phyloP scores from a whole-genome alignment of 441 rosid species.

The Corymbia calophylla region DNA sequence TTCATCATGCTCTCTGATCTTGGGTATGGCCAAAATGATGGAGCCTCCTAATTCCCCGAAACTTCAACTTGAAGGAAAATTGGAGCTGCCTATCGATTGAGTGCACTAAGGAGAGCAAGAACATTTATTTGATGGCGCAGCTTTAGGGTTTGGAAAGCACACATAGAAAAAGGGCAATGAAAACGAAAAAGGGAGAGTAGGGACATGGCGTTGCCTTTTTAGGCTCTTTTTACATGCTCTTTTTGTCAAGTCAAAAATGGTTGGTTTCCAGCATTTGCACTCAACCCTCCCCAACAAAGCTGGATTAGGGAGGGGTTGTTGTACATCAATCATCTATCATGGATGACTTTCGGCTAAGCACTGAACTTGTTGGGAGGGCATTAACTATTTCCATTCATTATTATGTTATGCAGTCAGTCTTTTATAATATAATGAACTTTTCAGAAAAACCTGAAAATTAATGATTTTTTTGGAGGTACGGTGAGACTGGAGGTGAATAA shows the following conservation, averaged over 20 bases:
- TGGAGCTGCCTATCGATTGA: background rate
- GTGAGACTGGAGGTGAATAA: background rate
- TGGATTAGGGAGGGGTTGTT: background rate
- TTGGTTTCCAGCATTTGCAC: background rate
- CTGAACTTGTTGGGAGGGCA: background rate
- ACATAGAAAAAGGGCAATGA: background rate
- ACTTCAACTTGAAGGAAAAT: background rate
- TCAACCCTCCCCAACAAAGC: background rate
- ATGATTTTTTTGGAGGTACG: background rate
- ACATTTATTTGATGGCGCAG: background rate
- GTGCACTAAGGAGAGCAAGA: background rate
- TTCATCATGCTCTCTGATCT: background rate
- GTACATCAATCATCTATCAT: background rate
- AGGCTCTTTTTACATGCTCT: background rate
- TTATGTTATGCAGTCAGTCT: background rate
- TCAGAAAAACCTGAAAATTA: background rate
- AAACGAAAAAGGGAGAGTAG: background rate
- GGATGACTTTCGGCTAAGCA: background rate
- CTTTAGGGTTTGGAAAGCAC: background rate
- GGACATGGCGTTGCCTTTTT: background rate
- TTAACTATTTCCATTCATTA: background rate
- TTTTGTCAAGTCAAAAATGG: background rate
- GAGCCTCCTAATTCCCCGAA: background rate
- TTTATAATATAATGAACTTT: background rate
- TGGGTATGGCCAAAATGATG: background rate